Base-by-base conservation (phyloP, 2,329 filamentous ascomycete genomes). In the Pleoardoris graminearum region DNA sequence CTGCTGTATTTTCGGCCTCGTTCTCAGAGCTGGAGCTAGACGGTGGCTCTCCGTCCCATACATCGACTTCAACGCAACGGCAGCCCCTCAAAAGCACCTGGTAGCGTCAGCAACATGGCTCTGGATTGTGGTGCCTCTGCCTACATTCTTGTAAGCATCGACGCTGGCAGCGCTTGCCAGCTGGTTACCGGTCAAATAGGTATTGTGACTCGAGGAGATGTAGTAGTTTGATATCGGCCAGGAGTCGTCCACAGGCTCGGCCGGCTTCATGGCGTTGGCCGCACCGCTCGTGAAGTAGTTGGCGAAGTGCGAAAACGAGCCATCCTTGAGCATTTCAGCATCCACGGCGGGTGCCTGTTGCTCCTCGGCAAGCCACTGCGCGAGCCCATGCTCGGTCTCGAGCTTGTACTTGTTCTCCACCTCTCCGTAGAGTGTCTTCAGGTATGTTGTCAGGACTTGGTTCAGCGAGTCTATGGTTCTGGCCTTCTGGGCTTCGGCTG, bases 121-220 rank as follows among this genome's bases (percentile, higher is more conserved):
- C 17, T 25, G 16, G 4, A 39, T 10, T 14, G 6, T 12, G n/a
- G 22, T 25, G 3, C 8, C 77, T 30, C 12, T 21, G 25, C 85
- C 67, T 69, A 89, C 89, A 67, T 86, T 84, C 61, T 82, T 87
- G 74, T 97, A 97, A 11, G 88, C 85, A 51, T 91, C 85, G 0
- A 87, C 85, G 23, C 88, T 91, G 54, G 89, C 88, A 54, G 85
- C 84, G 41, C 90, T 91, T 54, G 85, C 86, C 35, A 94, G 80
- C 73, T 97, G 93, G 65, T 96, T 91, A 2, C 92, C 92, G 1
- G 87, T 86, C 36, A 96, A 79, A 71, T 96, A 97, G 0, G 92
- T 97, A 70, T 97, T 97, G 77, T 97, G 92, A 68, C 91, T 96
- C 61, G 90, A 95, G 57, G 88, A 96, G 70, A 97, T 92, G 72